Conservation (phyloP, 805 yeast species). For the Zygosaccharomyces bisporus region DNA sequence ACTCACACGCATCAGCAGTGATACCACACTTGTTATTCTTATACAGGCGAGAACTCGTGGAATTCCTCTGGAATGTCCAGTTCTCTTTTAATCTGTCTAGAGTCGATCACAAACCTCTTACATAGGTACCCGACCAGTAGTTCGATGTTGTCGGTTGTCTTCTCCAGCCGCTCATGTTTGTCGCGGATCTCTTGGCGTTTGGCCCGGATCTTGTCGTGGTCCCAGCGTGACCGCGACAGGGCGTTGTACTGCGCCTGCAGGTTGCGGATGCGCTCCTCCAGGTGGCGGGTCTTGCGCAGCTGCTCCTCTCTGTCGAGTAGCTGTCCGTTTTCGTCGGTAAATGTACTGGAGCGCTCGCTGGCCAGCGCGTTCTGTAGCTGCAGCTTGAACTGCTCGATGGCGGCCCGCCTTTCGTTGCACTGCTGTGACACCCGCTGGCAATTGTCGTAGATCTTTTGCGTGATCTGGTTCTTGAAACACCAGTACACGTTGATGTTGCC, state of each 20-base stretch:
- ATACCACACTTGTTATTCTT: conserved; percentile 8
- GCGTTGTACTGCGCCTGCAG: conserved; percentile 10
- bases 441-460: conserved; percentile 15
- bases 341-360: conserved; percentile 9
- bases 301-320: conserved; percentile 14
- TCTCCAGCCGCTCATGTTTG: conserved; percentile 15
- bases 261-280: conserved; percentile 10
- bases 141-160: conserved; percentile 43
- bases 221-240: conserved; percentile 27
- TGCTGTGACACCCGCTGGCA: conserved; percentile 10
- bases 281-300: conserved; percentile 10
- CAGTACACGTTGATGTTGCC: conserved; percentile 52
- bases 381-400: conserved; percentile 16
- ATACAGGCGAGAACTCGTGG: conserved; percentile 6
- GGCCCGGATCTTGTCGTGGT: conserved; percentile 14
- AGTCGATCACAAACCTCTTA: conserved; percentile 30
- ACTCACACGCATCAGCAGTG: conserved; percentile 40
- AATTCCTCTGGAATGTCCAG: conserved; percentile 41
- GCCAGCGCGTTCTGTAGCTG: conserved; percentile 9
- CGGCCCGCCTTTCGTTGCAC: conserved; percentile 14
- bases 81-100: conserved; percentile 37
- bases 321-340: conserved; percentile 9
- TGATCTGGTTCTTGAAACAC: conserved; percentile 38
- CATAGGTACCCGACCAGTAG: conserved; percentile 38
- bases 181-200: conserved; percentile 10